A percentile compares a stretch with the other conserved stretches of the same genome.
These are phyloP conservation scores for Fusarium ramigenum DNA, from an alignment of 2,329 filamentous ascomycete genomes.

Conservation along the genomic window DNA sequence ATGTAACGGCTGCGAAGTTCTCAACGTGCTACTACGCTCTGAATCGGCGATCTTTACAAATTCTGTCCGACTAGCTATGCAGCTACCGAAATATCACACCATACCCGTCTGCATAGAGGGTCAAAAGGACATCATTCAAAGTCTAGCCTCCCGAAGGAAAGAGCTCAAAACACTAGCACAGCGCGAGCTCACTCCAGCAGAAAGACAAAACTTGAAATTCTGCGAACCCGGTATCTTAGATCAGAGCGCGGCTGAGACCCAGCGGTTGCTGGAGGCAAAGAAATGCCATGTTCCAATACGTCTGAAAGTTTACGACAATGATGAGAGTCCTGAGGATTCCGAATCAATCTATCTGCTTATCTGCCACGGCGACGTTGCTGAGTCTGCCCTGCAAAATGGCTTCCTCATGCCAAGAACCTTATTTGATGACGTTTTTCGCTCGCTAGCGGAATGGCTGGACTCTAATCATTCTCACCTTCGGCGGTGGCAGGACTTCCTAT, in stretches of 20 bases:
- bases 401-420: fast-evolving
- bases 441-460: fast-evolving
- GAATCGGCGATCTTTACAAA: fast-evolving
- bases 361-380: background rate
- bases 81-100: fast-evolving
- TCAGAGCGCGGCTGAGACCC: fast-evolving
- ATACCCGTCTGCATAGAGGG: fast-evolving
- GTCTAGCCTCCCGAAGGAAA: background rate
- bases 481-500: fast-evolving
- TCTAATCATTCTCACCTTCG: fast-evolving
- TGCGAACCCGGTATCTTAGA: fast-evolving
- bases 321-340: fast-evolving
- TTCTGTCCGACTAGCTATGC: fast-evolving
- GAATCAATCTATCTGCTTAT: fast-evolving
- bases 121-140: background rate
- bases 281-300: fast-evolving
- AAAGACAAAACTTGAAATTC: background rate
- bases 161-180: background rate
- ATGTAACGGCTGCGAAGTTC: background rate
- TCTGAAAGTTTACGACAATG: fast-evolving
- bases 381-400: fast-evolving
- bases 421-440: background rate
- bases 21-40: background rate
- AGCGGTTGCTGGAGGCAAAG: fast-evolving
- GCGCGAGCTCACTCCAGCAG: background rate